These are phyloP conservation scores for Arthrobotrys conoides DNA, from an alignment of 2,329 filamentous ascomycete genomes.

Conservation along the genomic window DNA sequence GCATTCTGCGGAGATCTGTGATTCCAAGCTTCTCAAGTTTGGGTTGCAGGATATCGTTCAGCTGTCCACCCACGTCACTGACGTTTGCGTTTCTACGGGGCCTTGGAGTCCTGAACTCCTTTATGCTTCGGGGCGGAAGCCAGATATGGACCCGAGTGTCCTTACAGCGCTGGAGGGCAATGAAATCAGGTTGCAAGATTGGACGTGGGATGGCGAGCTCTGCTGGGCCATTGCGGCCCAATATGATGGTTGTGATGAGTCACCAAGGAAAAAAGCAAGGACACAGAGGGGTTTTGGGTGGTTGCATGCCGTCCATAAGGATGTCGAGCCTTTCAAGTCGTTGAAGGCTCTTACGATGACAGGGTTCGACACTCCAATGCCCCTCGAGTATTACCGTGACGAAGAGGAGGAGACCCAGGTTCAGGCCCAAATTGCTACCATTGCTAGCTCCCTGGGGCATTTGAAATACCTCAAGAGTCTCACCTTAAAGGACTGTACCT, in stretches of 20 bases:
- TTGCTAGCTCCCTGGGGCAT: constrained; percentile 39
- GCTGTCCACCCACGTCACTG: constrained; percentile 30
- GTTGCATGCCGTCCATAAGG: constrained; percentile 42
- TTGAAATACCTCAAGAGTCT: constrained; percentile 51
- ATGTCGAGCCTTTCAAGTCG: constrained; percentile 37
- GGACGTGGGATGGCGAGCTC: constrained; percentile 45
- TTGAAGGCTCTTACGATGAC: constrained; percentile 40
- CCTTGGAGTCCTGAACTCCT: constrained; percentile 7
- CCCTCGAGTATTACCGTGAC: not conserved
- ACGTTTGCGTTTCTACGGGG: constrained; percentile 37
- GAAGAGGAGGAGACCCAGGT: not conserved
- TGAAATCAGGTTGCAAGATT: constrained; percentile 23
- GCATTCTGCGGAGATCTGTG: constrained; percentile 33
- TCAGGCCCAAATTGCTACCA: constrained; percentile 26
- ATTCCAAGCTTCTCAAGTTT: constrained; percentile 44
- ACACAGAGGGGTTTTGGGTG: constrained; percentile 33
- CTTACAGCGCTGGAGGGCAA: constrained; percentile 25
- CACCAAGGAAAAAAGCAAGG: constrained; percentile 16
- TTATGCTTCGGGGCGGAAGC: constrained; percentile 8
- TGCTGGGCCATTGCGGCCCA: constrained; percentile 28
- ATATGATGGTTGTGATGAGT: constrained; percentile 18
- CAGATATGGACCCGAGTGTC: constrained; percentile 34
- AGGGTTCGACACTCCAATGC: constrained; percentile 15
- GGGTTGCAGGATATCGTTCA: constrained; percentile 41
- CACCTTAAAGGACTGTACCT: constrained; percentile 24